These are phyloP conservation scores for Somion occarium DNA, from an alignment of 1,284 basidiomycete genomes.

Conservation along the genomic window DNA sequence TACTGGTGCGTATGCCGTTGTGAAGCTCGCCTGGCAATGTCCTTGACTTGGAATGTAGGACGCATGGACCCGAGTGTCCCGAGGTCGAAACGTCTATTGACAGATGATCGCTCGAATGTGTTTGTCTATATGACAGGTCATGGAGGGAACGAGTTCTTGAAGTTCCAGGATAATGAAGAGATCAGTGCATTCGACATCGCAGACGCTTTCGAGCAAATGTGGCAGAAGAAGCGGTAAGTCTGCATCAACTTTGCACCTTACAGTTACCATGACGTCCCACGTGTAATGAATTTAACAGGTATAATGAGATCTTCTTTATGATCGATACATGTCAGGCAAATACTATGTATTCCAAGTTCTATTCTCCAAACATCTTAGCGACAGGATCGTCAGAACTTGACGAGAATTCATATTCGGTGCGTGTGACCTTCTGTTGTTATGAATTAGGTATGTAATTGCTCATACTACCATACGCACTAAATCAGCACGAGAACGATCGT, in stretches of 20 bases:
- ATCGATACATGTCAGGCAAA: conserved; percentile 98
- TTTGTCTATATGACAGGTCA: conserved; percentile 99
- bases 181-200: conserved; percentile 95
- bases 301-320: conserved; percentile 98
- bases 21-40: background rate
- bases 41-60: conserved; percentile 41
- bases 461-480: too few species aligned
- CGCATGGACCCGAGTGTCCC: conserved; percentile 77
- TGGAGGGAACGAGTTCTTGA: conserved; percentile 96
- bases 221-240: conserved; percentile 84
- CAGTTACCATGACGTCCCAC: background rate
- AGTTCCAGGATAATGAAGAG: conserved; percentile 99
- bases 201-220: conserved; percentile 98
- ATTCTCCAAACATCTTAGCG: conserved; percentile 93
- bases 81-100: conserved; percentile 86
- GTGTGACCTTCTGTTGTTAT: conserved; percentile 22
- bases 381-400: conserved; percentile 87
- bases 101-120: conserved; percentile 90
- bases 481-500: conserved; percentile 89
- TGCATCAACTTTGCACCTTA: background rate
- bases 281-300: conserved; percentile 42
- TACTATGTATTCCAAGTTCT: conserved; percentile 92
- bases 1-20: conserved; percentile 55
- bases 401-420: conserved; percentile 91
- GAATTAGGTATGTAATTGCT: background rate